Conservation (phyloP, 306 rosid species). For the Lathyrus sativus region DNA sequence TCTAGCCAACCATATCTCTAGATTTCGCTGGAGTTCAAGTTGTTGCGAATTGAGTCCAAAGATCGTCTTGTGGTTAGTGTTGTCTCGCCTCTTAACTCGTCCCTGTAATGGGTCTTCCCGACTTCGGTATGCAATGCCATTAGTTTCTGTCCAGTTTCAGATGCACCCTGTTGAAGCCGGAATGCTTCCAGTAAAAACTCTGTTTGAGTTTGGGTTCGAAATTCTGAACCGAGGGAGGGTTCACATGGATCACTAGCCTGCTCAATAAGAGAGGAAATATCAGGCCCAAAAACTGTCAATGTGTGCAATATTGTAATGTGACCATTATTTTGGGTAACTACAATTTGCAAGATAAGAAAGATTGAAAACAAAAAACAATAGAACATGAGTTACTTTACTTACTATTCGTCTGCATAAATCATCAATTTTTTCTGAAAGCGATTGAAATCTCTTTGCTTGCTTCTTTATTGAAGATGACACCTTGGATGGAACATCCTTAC, state of each 20-base stretch:
- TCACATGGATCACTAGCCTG: constrained; percentile 80
- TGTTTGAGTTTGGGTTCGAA: constrained; percentile 71
- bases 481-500: constrained; percentile 61
- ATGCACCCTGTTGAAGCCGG: constrained; percentile 76
- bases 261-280: constrained; percentile 27
- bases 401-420: constrained; percentile 81
- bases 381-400: constrained; percentile 35
- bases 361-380: constrained; percentile 6
- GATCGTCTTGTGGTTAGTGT: constrained; percentile 52
- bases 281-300: constrained; percentile 24
- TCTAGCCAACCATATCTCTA: constrained; percentile 95
- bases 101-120: constrained; percentile 59
- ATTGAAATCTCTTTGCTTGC: constrained; percentile 85
- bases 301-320: neutral
- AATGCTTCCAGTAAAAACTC: constrained; percentile 81
- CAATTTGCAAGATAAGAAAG: constrained; percentile 2
- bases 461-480: constrained; percentile 71
- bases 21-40: constrained; percentile 83
- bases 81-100: constrained; percentile 62
- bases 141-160: constrained; percentile 83
- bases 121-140: constrained; percentile 65
- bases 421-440: constrained; percentile 77
- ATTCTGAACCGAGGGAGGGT: constrained; percentile 61
- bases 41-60: constrained; percentile 69
- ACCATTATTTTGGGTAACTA: neutral